A percentile compares a stretch with the other conserved stretches of the same genome.
These are phyloP conservation scores for Chrysanthemum makinoi DNA, from an alignment of 129 eudicot species.

Conservation along the genomic window DNA sequence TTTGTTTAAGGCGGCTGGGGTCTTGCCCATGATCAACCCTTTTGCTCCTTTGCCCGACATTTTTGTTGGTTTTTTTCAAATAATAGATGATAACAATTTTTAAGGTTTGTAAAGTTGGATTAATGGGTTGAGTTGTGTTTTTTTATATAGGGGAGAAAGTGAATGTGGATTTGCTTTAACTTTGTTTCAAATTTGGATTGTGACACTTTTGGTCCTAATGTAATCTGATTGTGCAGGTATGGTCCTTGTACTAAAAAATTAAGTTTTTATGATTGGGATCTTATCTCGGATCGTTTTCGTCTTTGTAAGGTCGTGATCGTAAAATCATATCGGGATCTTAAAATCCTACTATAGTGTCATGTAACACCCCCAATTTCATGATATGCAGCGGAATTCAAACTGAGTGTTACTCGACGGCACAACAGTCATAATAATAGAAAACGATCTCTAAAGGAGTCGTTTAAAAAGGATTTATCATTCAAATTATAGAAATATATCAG, in stretches of 20 bases:
- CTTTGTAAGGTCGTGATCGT: no score
- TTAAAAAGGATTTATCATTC: no score
- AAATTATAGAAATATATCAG: no score
- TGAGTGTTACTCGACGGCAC: no score
- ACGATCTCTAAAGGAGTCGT: no score
- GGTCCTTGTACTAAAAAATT: neutral
- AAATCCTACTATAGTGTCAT: no score
- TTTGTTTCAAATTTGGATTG: neutral
- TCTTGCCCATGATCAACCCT: slow-evolving; percentile 67
- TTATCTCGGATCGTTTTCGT: no score
- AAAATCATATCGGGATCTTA: no score
- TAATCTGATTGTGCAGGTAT: neutral
- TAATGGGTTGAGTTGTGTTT: neutral
- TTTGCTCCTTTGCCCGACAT: slow-evolving; percentile 94
- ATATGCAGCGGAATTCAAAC: no score
- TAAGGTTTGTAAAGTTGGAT: neutral
- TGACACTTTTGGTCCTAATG: neutral
- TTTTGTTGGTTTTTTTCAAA: neutral
- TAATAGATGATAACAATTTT: neutral
- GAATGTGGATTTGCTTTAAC: neutral
- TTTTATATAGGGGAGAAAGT: neutral
- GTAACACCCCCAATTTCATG: no score
- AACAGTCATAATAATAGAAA: no score
- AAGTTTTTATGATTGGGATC: no score
- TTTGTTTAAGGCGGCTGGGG: slow-evolving; percentile 42